These are phyloP conservation scores for Phytopythium vexans DNA, from an alignment of 352 stramenopile species.

Conservation along the genomic window DNA sequence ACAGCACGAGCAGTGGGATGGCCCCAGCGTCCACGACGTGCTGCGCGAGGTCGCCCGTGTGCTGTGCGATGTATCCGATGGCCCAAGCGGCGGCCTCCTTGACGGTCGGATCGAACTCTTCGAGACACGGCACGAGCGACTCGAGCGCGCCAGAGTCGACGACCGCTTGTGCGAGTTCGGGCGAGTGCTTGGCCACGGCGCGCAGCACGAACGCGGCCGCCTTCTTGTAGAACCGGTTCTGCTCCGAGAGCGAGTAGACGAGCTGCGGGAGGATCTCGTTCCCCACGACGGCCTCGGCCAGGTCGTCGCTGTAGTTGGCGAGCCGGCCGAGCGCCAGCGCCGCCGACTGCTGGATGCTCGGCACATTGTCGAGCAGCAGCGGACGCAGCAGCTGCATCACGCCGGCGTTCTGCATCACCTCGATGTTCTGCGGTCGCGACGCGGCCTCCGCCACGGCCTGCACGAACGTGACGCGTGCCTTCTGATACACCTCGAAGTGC, in stretches of 20 bases:
- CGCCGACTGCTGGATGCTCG: slow-evolving; percentile 94
- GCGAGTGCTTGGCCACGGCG: slow-evolving; percentile 93
- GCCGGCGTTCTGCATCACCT: slow-evolving; percentile 95
- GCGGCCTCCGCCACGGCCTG: slow-evolving; percentile 92
- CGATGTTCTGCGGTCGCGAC: slow-evolving; percentile 94
- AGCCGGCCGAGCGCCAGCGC: slow-evolving; percentile 91
- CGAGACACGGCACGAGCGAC: slow-evolving; percentile 90
- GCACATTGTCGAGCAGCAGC: slow-evolving; percentile 93
- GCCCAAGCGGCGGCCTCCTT: slow-evolving; percentile 95
- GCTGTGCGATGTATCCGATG: slow-evolving; percentile 94
- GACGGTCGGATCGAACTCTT: slow-evolving; percentile 95
- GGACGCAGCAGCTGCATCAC: slow-evolving; percentile 94
- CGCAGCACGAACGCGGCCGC: slow-evolving; percentile 92
- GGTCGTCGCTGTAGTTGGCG: slow-evolving; percentile 94
- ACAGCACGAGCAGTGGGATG: slow-evolving; percentile 92
- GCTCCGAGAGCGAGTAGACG: slow-evolving; percentile 94
- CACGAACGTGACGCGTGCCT: slow-evolving; percentile 93
- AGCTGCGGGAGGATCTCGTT: slow-evolving; percentile 96
- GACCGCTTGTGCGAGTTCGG: slow-evolving; percentile 92
- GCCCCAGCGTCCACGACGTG: slow-evolving; percentile 92
- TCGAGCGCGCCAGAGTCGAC: slow-evolving; percentile 92
- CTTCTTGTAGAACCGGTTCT: slow-evolving; percentile 97
- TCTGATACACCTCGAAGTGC: slow-evolving; percentile 96
- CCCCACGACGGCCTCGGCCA: slow-evolving; percentile 92
- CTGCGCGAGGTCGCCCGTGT: slow-evolving; percentile 92